Evolutionary conservation across 2,329 filamentous ascomycete genomes (phyloP).

Genomic region (Macrophomina tecta): DNA sequence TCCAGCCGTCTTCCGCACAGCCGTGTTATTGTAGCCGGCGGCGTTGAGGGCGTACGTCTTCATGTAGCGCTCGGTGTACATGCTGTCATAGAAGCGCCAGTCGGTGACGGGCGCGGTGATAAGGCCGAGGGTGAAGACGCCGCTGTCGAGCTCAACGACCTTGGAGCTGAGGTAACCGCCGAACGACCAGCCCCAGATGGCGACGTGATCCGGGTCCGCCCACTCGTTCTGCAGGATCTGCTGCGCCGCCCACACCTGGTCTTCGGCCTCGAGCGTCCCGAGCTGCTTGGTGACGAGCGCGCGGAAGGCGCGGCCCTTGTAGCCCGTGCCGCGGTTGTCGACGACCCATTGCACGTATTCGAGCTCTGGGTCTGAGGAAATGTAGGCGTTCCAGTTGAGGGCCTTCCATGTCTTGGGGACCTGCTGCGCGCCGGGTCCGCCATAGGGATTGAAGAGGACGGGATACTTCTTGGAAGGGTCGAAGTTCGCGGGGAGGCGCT

Average conservation of each 20-base stretch:
- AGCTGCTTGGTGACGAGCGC: slow-evolving; percentile 64
- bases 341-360: slow-evolving; percentile 72
- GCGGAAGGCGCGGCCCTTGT: slow-evolving; percentile 68
- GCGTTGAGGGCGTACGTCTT: slow-evolving; percentile 64
- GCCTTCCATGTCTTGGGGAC: slow-evolving; percentile 63
- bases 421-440: slow-evolving; percentile 68
- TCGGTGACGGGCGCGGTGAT: slow-evolving; percentile 71
- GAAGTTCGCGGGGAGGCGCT: slow-evolving; percentile 70
- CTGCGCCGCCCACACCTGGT: slow-evolving; percentile 71
- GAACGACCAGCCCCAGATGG: slow-evolving; percentile 73
- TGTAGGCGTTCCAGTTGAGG: slow-evolving; percentile 66
- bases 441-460: slow-evolving; percentile 70
- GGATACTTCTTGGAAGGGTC: slow-evolving; percentile 68
- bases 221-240: slow-evolving; percentile 60
- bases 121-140: slow-evolving; percentile 66
- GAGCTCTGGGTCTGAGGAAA: slow-evolving; percentile 70
- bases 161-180: slow-evolving; percentile 72
- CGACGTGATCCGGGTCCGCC: slow-evolving; percentile 65
- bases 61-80: slow-evolving; percentile 78
- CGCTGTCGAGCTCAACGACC: slow-evolving; percentile 67
- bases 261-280: slow-evolving; percentile 67
- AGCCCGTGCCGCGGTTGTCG: slow-evolving; percentile 71
- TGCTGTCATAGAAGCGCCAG: slow-evolving; percentile 73
- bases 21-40: slow-evolving; percentile 66
- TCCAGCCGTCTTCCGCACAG: slow-evolving; percentile 63